Conservation (phyloP, 441 rosid genomes). For the Eutrema salsugineum region DNA sequence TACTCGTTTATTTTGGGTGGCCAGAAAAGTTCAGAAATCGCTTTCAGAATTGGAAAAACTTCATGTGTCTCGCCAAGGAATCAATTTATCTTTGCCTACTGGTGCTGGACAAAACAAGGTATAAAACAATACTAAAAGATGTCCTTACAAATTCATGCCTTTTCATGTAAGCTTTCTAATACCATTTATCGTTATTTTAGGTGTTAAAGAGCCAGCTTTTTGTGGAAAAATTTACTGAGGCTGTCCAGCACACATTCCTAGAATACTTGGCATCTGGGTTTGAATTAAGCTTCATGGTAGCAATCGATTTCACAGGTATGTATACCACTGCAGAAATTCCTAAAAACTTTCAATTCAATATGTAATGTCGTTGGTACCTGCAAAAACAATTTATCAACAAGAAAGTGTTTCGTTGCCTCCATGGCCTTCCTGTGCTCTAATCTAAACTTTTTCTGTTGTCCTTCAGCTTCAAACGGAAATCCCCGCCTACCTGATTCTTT, state of each 20-base stretch:
- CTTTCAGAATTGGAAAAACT: conserved; percentile 73
- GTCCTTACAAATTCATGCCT: background rate
- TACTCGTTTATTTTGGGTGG: conserved; percentile 23
- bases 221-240: conserved; percentile 73
- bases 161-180: conserved; percentile 6
- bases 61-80: conserved; percentile 46
- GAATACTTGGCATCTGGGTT: conserved; percentile 87
- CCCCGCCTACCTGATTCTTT: conserved; percentile 94
- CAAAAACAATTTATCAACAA: background rate
- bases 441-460: conserved; percentile 6
- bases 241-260: conserved; percentile 67
- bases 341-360: background rate
- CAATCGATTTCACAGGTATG: conserved; percentile 94
- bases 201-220: conserved; percentile 68
- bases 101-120: conserved; percentile 62
- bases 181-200: conserved; percentile 33
- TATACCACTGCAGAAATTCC: conserved; percentile 1
- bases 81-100: conserved; percentile 44
- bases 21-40: conserved; percentile 76
- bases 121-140: conserved; percentile 9
- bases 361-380: background rate
- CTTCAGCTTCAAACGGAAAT: conserved; percentile 91
- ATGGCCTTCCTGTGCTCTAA: conserved; percentile 3
- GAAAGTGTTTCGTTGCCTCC: background rate
- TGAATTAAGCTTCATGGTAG: conserved; percentile 93